phyloP scores from a whole-genome alignment of 2,329 filamentous ascomycete species.

The Bipolaris gigantea region DNA sequence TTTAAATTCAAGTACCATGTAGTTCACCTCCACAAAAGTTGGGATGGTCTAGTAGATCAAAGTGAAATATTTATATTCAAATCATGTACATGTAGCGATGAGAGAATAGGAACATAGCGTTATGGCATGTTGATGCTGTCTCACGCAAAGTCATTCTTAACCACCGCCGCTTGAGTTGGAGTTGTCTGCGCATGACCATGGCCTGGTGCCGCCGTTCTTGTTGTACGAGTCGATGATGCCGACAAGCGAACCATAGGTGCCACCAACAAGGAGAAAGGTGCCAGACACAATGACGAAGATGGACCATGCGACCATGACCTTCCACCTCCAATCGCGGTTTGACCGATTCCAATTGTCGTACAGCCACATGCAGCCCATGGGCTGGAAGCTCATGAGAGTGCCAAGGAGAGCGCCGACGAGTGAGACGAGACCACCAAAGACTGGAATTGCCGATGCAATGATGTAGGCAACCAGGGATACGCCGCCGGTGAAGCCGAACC shows the following conservation, averaged over 20 bases:
- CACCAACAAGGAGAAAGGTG: slow-evolving; percentile 28
- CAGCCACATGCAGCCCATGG: slow-evolving; percentile 36
- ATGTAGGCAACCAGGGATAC: slow-evolving; percentile 25
- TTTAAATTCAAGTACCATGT: too few relatives aligned
- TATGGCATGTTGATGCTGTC: not conserved
- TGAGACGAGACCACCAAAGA: slow-evolving; percentile 32
- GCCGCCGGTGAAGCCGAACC: slow-evolving; percentile 27
- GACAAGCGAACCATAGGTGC: slow-evolving; percentile 32
- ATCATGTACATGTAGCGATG: slow-evolving; percentile 1
- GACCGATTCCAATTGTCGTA: slow-evolving; percentile 30
- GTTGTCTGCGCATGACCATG: slow-evolving; percentile 34
- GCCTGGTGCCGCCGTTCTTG: slow-evolving; percentile 23
- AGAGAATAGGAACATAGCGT: not conserved
- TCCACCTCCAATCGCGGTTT: slow-evolving; percentile 18
- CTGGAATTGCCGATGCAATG: slow-evolving; percentile 32
- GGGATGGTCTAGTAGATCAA: not conserved
- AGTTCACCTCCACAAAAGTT: too few relatives aligned
- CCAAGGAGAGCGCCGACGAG: slow-evolving; percentile 32
- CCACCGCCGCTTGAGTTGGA: slow-evolving; percentile 21
- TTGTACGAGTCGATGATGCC: slow-evolving; percentile 34
- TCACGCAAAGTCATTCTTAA: not conserved
- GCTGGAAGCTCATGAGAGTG: slow-evolving; percentile 32
- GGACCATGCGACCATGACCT: slow-evolving; percentile 27
- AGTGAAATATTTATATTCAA: slow-evolving; percentile 1
- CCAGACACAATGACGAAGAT: slow-evolving; percentile 28